Evolutionary conservation across 108 stramenopile species (phyloP).

Genomic region (Schizochytrium sp.): DNA sequence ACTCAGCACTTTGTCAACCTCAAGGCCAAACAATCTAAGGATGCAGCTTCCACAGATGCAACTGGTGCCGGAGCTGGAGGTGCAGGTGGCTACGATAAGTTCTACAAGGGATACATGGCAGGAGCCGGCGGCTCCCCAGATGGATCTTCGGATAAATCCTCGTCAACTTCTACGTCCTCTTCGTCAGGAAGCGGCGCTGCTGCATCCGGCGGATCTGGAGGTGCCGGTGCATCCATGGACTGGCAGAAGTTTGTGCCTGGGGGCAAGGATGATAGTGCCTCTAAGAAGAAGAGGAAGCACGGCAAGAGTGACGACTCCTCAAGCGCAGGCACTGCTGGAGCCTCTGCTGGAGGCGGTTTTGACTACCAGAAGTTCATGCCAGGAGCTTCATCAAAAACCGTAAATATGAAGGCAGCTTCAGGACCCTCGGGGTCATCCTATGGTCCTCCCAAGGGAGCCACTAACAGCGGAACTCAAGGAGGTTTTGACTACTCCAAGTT

Average conservation of each 20-base stretch:
- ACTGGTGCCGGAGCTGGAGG: background rate
- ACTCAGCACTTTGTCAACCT: slow-evolving; percentile 23
- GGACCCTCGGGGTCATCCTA: no score
- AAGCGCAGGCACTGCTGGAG: background rate
- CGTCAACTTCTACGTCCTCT: background rate
- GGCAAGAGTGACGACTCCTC: background rate
- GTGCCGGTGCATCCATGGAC: slow-evolving; percentile 19
- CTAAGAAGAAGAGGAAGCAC: background rate
- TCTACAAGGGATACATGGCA: slow-evolving; percentile 46
- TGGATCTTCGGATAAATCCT: slow-evolving; percentile 21
- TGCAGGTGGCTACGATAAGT: background rate
- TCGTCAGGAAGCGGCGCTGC: background rate
- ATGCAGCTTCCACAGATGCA: background rate
- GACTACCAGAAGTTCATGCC: slow-evolving; percentile 57
- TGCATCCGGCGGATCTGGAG: slow-evolving; percentile 23
- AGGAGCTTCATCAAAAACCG: background rate
- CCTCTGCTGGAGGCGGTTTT: slow-evolving; percentile 40
- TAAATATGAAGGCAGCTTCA: background rate
- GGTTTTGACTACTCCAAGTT: slow-evolving; percentile 57
- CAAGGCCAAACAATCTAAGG: slow-evolving; percentile 24
- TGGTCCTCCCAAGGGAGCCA: no score
- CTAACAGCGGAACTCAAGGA: background rate
- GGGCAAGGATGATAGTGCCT: slow-evolving; percentile 1
- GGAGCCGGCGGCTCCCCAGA: slow-evolving; percentile 22
- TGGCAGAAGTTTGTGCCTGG: slow-evolving; percentile 36